Base-by-base conservation (phyloP, 1,139 yeast species). In the Debaryomyces robertsiae region DNA sequence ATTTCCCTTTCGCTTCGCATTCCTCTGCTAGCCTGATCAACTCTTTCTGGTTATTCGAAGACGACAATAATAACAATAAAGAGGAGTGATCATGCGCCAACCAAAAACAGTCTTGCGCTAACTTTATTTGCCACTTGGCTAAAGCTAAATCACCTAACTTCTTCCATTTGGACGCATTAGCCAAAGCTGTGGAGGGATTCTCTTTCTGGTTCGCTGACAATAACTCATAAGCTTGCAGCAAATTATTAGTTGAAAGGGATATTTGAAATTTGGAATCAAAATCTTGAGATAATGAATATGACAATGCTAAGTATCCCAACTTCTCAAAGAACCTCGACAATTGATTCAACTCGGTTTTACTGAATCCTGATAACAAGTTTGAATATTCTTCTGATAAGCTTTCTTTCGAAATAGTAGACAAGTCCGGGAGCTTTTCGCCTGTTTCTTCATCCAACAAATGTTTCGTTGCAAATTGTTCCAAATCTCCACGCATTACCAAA, bases 301-400 rank as follows among this genome's bases (percentile, higher is more conserved):
- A 96, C 55, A 90, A 84, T 45, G 90, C 84, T 50, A 81, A 75
- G 59, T 80, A 84, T 14, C 95, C 97, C 64, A 91, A 95, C 49
- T 93, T 88, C 67, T 94, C 98, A 55, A 93, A 78, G 67, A 93
- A 94, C 61, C 97, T 81, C 5, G 98, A 84, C 54, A 93, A 81
- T 62, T 89, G 90, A 52, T 82, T 75, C 53, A 81, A 73, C 58
- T 94, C 96, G 24, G 73, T 75, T 58, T 71, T 82, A 50, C 78
- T 84, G 60, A 85, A 77, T 34, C 76, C 75, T 6, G 66, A 50
- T 37, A 70, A 59, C 43, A 63, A 60, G 13, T 48, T 56, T 14
- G 64, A 47, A 49, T 81, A 78, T 43, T 77, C 82, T 36, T 79
- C 81, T 36, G 90, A 73, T 45, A 90, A 75, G 46, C 75, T 75